Evolutionary conservation across 306 rosid genomes (phyloP).

Genomic region (Hippophae gyantsensis): DNA sequence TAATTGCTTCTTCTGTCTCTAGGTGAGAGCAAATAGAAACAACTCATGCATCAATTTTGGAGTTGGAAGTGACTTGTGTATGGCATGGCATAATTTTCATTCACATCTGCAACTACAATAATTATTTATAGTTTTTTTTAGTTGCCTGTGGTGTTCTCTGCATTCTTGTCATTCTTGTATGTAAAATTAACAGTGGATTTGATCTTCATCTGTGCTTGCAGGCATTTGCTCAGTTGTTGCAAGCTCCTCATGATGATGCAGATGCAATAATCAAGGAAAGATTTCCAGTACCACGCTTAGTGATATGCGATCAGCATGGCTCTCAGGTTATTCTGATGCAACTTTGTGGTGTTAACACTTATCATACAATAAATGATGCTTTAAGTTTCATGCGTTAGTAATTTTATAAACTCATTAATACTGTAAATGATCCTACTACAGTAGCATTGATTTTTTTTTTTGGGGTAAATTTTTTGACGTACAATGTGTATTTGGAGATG

Average conservation of each 20-base stretch:
- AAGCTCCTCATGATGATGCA: constrained; percentile 71
- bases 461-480: too few species aligned
- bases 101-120: background rate
- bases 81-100: background rate
- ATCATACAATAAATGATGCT: background rate
- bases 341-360: background rate
- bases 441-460: too few species aligned
- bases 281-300: constrained; percentile 94
- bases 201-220: constrained; percentile 25
- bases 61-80: background rate
- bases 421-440: too few species aligned
- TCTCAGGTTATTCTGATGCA: constrained; percentile 60
- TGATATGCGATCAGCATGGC: constrained; percentile 92
- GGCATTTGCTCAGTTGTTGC: constrained; percentile 89
- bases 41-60: too few species aligned
- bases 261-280: constrained; percentile 72
- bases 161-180: background rate
- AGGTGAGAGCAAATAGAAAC: too few species aligned
- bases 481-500: too few species aligned
- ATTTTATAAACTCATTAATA: too few species aligned
- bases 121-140: background rate
- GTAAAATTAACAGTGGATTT: background rate
- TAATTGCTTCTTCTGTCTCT: too few species aligned
- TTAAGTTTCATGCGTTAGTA: too few species aligned
- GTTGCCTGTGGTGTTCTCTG: background rate